Evolutionary conservation across 768 basidiomycete genomes (phyloP).

Genomic region (Kwoniella bestiolae): DNA sequence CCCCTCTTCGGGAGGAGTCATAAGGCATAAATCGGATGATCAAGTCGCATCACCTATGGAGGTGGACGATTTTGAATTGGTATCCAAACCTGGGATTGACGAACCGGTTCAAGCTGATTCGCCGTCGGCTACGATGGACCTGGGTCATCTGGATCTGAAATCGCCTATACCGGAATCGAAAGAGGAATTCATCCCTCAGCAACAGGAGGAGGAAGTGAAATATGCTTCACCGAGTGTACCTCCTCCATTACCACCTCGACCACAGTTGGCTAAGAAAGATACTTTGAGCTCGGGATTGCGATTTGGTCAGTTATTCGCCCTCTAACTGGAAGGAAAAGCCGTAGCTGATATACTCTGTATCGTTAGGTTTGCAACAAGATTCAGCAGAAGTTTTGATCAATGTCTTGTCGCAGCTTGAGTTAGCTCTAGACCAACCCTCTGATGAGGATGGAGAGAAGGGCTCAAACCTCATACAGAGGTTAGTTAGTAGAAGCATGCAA

Average conservation of each 20-base stretch:
- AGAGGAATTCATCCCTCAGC: neutral
- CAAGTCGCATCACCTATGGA: constrained; percentile 20
- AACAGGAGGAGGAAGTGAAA: constrained; percentile 3
- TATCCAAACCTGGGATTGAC: neutral
- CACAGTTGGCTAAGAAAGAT: constrained; percentile 27
- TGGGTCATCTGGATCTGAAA: constrained; percentile 23
- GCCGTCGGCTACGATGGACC: constrained; percentile 17
- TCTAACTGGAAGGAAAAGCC: neutral
- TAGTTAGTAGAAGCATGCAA: constrained; percentile 9
- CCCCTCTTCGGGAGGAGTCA: constrained; percentile 27
- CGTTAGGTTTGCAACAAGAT: constrained; percentile 85
- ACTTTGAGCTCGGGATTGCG: constrained; percentile 40
- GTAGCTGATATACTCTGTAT: neutral
- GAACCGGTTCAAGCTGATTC: constrained; percentile 6
- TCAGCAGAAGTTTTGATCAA: constrained; percentile 99
- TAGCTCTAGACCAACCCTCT: constrained; percentile 72
- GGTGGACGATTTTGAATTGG: constrained; percentile 20
- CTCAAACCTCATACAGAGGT: constrained; percentile 84
- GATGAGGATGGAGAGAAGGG: constrained; percentile 61
- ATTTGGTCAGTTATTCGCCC: constrained; percentile 34
- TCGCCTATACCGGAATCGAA: constrained; percentile 18
- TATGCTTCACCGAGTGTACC: constrained; percentile 21
- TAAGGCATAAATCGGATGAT: constrained; percentile 27
- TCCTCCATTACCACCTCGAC: constrained; percentile 46
- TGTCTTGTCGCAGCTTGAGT: constrained; percentile 98